A percentile compares a stretch with the other conserved stretches of the same genome.
Conservation (phyloP, 2,329 filamentous ascomycete genomes). For the Venturia pyrina region DNA sequence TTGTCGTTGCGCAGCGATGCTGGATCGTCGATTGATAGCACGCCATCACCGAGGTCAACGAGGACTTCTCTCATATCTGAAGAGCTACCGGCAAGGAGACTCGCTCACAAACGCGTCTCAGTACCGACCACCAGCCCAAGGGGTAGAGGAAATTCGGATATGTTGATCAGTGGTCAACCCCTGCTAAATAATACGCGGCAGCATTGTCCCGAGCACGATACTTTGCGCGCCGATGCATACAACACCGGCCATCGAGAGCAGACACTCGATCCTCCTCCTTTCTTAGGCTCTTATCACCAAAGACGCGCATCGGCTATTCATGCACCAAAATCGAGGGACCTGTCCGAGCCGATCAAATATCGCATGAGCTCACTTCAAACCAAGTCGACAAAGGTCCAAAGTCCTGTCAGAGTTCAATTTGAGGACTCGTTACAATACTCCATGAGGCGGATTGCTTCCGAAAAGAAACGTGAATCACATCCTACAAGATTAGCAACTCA, state of each 20-base stretch:
- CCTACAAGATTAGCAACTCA: slow-evolving; percentile 1
- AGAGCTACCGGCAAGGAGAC: slow-evolving; percentile 17
- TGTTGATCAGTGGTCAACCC: background rate
- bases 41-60: slow-evolving; percentile 33
- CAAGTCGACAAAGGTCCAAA: background rate
- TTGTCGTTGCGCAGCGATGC: slow-evolving; percentile 37
- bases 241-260: background rate
- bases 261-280: background rate
- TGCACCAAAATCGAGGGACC: background rate
- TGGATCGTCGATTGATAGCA: slow-evolving; percentile 26
- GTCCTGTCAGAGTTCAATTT: slow-evolving; percentile 1
- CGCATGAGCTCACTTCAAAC: background rate
- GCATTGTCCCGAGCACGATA: slow-evolving; percentile 19
- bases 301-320: background rate
- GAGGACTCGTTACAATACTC: background rate
- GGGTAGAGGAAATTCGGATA: background rate
- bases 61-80: slow-evolving; percentile 39
- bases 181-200: slow-evolving; percentile 15
- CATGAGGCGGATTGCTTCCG: background rate
- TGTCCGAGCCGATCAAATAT: background rate
- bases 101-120: background rate
- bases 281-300: background rate
- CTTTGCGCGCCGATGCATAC: background rate
- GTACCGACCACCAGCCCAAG: background rate
- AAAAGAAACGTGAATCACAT: background rate